phyloP scores from a whole-genome alignment of 139 green algal genomes.

The Micractinium sp. region DNA sequence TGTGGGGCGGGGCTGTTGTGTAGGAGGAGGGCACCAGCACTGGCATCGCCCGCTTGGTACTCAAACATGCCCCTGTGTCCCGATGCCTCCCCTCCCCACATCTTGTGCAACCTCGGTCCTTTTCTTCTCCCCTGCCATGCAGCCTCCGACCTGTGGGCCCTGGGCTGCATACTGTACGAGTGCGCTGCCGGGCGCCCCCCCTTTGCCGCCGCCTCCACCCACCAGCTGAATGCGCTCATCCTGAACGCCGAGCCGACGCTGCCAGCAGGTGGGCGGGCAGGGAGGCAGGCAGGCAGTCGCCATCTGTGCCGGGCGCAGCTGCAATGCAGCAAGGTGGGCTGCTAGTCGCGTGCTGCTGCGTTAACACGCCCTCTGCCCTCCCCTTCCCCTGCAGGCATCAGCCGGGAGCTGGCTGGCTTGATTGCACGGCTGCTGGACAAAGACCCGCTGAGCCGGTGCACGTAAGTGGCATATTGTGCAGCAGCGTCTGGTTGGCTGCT shows the following conservation, averaged over 20 bases:
- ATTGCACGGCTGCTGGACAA: constrained; percentile 84
- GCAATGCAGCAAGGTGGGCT: no score
- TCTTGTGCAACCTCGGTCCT: neutral
- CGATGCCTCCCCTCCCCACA: neutral
- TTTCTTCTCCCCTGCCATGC: neutral
- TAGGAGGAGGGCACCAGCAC: no score
- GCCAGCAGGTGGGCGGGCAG: constrained; percentile 28
- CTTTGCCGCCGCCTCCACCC: constrained; percentile 84
- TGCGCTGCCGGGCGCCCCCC: constrained; percentile 84
- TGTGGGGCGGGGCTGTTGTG: neutral
- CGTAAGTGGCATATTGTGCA: constrained; percentile 41
- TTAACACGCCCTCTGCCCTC: neutral
- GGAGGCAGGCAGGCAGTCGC: no score
- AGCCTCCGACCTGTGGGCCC: constrained; percentile 88
- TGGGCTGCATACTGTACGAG: constrained; percentile 96
- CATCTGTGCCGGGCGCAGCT: no score
- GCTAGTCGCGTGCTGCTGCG: no score
- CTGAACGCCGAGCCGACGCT: constrained; percentile 67
- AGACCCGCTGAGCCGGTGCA: constrained; percentile 75
- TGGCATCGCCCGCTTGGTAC: neutral
- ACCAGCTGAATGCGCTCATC: constrained; percentile 81
- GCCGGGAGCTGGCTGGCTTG: constrained; percentile 76
- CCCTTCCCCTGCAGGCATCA: constrained; percentile 51
- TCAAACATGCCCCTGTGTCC: neutral
- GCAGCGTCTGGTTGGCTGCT: neutral